Conservation (phyloP, 1,139 yeast species). For the Protomyces arabidopsidicola region DNA sequence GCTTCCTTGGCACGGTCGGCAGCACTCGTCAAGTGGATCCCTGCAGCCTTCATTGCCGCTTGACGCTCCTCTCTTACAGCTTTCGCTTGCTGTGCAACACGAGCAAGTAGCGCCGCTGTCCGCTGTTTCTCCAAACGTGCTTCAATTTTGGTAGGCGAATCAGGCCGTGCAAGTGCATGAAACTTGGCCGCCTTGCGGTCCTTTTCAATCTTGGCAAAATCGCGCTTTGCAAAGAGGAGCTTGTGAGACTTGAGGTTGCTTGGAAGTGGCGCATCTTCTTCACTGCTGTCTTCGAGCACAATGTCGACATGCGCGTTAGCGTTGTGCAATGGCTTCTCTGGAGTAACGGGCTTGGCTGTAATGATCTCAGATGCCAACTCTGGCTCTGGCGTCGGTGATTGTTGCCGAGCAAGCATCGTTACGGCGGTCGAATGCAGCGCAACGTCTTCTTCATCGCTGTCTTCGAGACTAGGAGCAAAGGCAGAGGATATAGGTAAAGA, state of each 20-base stretch:
- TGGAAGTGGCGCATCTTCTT: not conserved
- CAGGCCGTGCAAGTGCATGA: constrained; percentile 25
- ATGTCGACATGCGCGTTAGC: not conserved
- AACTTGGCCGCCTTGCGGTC: constrained; percentile 25
- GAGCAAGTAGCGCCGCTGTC: constrained; percentile 26
- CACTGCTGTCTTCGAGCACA: constrained; percentile 13
- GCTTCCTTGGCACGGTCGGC: constrained; percentile 38
- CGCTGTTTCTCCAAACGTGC: constrained; percentile 32
- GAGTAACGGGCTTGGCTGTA: not conserved
- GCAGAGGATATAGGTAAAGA: not conserved
- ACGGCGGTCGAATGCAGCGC: not conserved
- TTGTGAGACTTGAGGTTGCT: constrained; percentile 10
- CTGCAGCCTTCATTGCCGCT: constrained; percentile 37
- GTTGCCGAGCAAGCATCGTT: not conserved
- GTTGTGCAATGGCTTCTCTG: not conserved
- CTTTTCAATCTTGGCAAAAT: constrained; percentile 9
- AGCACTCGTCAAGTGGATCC: constrained; percentile 35
- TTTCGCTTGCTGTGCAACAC: constrained; percentile 39
- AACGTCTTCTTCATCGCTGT: constrained; percentile 13
- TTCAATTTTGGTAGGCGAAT: constrained; percentile 26
- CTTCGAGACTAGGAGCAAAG: constrained; percentile 9
- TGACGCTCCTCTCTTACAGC: constrained; percentile 36
- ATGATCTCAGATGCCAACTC: not conserved
- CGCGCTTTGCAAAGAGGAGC: constrained; percentile 8
- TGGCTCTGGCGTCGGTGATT: not conserved